phyloP scores from a whole-genome alignment of 768 basidiomycete genomes.

The Hericium coralloides region DNA sequence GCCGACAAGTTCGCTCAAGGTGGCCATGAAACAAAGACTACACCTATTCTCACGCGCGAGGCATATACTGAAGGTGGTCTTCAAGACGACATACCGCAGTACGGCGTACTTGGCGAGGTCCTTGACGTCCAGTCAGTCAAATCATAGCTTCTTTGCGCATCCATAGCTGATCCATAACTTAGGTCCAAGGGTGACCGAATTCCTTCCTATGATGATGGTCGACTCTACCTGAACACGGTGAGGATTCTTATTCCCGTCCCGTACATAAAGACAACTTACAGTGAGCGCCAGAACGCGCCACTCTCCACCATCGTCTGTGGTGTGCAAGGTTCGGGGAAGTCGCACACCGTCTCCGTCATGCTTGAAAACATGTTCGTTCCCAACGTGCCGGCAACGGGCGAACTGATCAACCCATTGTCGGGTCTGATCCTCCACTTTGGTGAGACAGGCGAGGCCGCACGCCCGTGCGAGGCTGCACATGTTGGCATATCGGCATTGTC shows the following conservation, averaged over 20 bases:
- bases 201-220: constrained; percentile 14
- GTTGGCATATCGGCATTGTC: constrained; percentile 13
- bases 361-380: constrained; percentile 66
- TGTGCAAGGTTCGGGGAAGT: constrained; percentile 72
- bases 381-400: constrained; percentile 38
- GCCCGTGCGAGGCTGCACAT: constrained; percentile 62
- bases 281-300: constrained; percentile 47
- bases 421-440: constrained; percentile 66
- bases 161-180: constrained; percentile 30
- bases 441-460: constrained; percentile 48
- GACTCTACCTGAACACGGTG: constrained; percentile 65
- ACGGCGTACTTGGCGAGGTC: constrained; percentile 50
- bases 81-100: constrained; percentile 34
- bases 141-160: too few relatives aligned
- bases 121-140: not conserved
- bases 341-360: constrained; percentile 59
- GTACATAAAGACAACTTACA: not conserved
- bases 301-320: constrained; percentile 73
- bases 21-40: constrained; percentile 2
- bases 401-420: constrained; percentile 41
- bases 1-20: not conserved
- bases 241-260: constrained; percentile 9
- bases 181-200: constrained; percentile 7
- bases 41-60: constrained; percentile 21
- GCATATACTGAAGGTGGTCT: constrained; percentile 16